Evolutionary conservation across 2,329 filamentous ascomycete genomes (phyloP), one percentile per base, ranked within the genome.

Genomic region (Diaporthe nobilis): DNA sequence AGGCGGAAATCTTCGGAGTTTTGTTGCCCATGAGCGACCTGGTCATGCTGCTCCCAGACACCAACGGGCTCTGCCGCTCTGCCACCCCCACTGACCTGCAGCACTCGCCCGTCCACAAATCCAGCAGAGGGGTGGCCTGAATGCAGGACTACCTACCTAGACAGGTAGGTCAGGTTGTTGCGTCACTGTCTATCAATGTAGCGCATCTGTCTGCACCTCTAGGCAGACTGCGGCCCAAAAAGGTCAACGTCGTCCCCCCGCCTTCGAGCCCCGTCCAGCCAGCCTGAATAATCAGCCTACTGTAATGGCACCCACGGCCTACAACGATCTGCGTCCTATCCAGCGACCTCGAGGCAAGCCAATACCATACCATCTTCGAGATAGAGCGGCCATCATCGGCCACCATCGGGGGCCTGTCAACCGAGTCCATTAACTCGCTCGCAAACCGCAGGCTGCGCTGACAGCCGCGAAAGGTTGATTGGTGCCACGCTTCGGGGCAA

Each of bases 401-500:
- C 65, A 39, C 22, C 22, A 68, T 53, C 65, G 65, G 47, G 10
- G 6, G 65, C 34, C 47, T 51, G 47, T 53, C 31, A 22, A 51
- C 47, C 65, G 31, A 34, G 20, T 12, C 31, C 47, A 68, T 39
- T 53, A 53, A 53, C 65, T 68, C 65, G 65, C 47, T n/a, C 8
- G 65, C 47, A 12, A 70, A 20, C 34, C n/a, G 49, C 34, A 12
- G 34, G 49, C 49, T 25, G 13, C 39, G 65, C 47, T 53, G 47
- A 39, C 65, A 70, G n/a, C n/a, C 15, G 8, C 34, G n/a, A 53
- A 37, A 22, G 49, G n/a, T 28, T n/a, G 65, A 70, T 55, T 70
- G 65, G 65, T 70, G 65, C 65, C 65, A 70, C 49, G 49, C n/a
- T 28, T 70, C 49, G 65, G 65, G 37, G 49, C 47, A 53, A 22